Evolutionary conservation across 2,329 filamentous ascomycete genomes (phyloP), one percentile per base, ranked within the genome.

Genomic region (Cylindrodendrum hubeiense): DNA sequence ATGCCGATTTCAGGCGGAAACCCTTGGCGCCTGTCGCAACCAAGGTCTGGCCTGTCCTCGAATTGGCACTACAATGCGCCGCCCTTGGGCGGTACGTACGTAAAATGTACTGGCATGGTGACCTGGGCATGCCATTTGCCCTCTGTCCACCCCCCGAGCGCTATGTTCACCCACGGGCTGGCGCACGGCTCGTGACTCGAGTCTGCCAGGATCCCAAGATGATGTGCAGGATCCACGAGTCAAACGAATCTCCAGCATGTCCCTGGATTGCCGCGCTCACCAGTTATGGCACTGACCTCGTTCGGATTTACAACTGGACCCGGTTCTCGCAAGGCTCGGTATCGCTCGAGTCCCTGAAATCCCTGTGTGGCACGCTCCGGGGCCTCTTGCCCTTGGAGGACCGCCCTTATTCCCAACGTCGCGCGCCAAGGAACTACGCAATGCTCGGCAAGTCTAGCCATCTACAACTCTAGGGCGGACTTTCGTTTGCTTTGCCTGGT

Each of bases 161-260:
- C 68, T 60, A 65, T 72, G 63, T 69, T 64, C 62, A 51, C 49
- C 53, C 46, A 65, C 51, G 63, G 65, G 61, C 57, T 53, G 63
- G 52, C 28, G 60, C 63, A 62, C 54, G 64, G 63, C 69, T 74
- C 70, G 73, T 74, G 73, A 75, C 73, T 73, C 73, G 65, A 71
- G 61, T 52, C 61, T 52, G 63, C 66, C 61, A 34, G 66, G 68
- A 65, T 75, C 52, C 39, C 56, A 67, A 71, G 69, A 77, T 78
- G 76, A 71, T 78, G 73, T 76, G 74, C 76, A 77, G 75, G 67
- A 77, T 73, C 75, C 75, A 75, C 73, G 76, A 78, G 77, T 78
- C 76, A 78, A 78, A 76, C 73, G 69, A 77, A 49, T 52, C 54
- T 55, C 66, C 60, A 68, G 62, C 61, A 58, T 39, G 58, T 63